Base-by-base conservation (phyloP, 306 rosid species). In the Sphenostylis stenocarpa region DNA sequence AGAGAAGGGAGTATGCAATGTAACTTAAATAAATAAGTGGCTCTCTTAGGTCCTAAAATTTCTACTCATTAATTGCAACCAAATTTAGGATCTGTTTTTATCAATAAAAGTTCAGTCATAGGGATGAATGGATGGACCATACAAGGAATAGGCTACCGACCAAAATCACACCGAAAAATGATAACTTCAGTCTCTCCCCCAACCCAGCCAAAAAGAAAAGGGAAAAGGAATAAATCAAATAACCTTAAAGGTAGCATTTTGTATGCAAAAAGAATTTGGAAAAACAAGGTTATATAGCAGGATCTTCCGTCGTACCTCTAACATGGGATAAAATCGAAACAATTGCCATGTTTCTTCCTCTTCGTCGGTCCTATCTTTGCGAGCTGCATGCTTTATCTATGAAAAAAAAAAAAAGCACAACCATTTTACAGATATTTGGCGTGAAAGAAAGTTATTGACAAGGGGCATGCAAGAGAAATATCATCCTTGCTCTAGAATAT, bases 331-430 rank as follows among this genome's bases (percentile, higher is more conserved):
- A 88, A 95, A 95, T 72, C 98, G 88, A 72, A 81, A 89, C 29
- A 95, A 80, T 72, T 91, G 95, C 98, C 97, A 95, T 13, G 96
- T 82, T 90, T 95, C 97, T 84, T 92, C 98, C 72, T 90, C 97
- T 5, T 83, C 89, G 10, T 83, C 88, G 48, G 77, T 62, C 31
- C 97, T 93, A 77, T 95, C 97, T 79, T 89, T 92, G 70, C 98
- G 89, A 15, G 93, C 83, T 45, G 96, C 97, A 14, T 89, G 86
- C 43, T 86, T 89, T 61, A 85, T 84, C 98, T 95, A 76, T 71
- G 47, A 33, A 65, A 53, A 69, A 71, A 76, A 65, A n/a, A n/a
- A n/a, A n/a, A n/a, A n/a, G n/a, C n/a, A 69, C n/a, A 77, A 45
- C 21, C 23, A 26, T 70, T 24, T 61, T 57, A 72, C 26, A 61